Conservation (phyloP, 768 basidiomycete genomes). For the Russula sp. region DNA sequence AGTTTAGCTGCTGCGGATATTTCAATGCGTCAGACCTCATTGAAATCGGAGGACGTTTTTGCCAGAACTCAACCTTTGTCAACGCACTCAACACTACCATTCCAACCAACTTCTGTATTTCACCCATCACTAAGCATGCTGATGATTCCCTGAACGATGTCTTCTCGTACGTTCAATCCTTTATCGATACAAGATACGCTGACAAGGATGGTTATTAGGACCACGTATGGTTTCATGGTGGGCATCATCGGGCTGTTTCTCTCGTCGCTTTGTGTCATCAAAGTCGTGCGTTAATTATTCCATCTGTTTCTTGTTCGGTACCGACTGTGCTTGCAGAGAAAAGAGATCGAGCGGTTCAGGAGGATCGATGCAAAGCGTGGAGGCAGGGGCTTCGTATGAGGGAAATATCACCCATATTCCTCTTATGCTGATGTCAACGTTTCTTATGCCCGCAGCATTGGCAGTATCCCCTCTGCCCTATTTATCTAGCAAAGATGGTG, state of each 20-base stretch:
- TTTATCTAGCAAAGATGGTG: neutral
- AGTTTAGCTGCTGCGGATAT: slow-evolving; percentile 87
- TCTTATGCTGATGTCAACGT: neutral
- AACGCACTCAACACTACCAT: slow-evolving; percentile 29
- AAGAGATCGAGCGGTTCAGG: slow-evolving; percentile 79
- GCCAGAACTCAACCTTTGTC: slow-evolving; percentile 37
- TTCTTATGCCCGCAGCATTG: neutral
- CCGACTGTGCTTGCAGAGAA: slow-evolving; percentile 43
- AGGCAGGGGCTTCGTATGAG: slow-evolving; percentile 77
- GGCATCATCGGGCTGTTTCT: slow-evolving; percentile 70
- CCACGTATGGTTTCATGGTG: slow-evolving; percentile 82
- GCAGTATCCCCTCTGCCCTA: neutral
- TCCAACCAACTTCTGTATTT: slow-evolving; percentile 59
- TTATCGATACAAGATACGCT: neutral
- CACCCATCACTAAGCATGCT: slow-evolving; percentile 58
- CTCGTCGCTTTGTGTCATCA: slow-evolving; percentile 81
- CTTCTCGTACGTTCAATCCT: slow-evolving; percentile 62
- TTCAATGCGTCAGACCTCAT: slow-evolving; percentile 47
- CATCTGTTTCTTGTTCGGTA: neutral
- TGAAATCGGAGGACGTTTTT: slow-evolving; percentile 58
- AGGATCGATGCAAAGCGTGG: slow-evolving; percentile 88
- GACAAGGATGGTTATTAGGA: slow-evolving; percentile 10
- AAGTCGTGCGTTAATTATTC: slow-evolving; percentile 51
- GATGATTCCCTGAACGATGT: slow-evolving; percentile 72
- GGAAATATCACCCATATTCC: neutral